These are phyloP conservation scores for Onygenales sp. DNA, from an alignment of 2,329 filamentous ascomycete species.

Conservation along the genomic window DNA sequence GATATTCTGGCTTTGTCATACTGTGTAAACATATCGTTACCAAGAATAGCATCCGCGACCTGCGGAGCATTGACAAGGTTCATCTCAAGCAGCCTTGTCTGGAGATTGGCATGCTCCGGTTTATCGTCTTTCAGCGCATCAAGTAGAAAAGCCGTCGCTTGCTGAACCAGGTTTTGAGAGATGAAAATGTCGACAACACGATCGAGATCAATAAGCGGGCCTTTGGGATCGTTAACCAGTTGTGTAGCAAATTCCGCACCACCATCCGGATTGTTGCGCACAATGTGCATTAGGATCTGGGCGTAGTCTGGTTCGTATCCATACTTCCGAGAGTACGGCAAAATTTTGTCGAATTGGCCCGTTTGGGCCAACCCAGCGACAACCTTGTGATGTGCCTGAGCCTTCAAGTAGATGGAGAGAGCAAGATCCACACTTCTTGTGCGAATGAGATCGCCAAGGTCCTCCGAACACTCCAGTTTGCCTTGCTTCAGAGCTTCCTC, in stretches of 20 bases:
- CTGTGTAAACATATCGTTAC: conserved; percentile 97
- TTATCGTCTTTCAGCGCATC: conserved; percentile 93
- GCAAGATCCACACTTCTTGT: conserved; percentile 83
- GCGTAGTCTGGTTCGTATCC: conserved; percentile 96
- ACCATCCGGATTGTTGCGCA: conserved; percentile 85
- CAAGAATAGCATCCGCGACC: conserved; percentile 93
- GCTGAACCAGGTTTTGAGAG: conserved; percentile 94
- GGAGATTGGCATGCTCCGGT: conserved; percentile 84
- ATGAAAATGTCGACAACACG: conserved; percentile 97
- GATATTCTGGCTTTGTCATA: conserved; percentile 89
- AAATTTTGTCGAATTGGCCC: conserved; percentile 92
- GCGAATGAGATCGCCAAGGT: conserved; percentile 88
- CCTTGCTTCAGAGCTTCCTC: conserved; percentile 98
- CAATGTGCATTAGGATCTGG: conserved; percentile 81
- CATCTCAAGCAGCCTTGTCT: conserved; percentile 95
- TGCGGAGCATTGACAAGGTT: conserved; percentile 94
- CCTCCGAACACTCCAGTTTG: conserved; percentile 92
- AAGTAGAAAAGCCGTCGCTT: conserved; percentile 93
- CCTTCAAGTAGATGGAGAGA: conserved; percentile 79
- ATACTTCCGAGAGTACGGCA: conserved; percentile 75
- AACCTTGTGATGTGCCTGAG: conserved; percentile 85
- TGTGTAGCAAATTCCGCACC: conserved; percentile 89
- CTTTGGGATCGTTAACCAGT: conserved; percentile 79
- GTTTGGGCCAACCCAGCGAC: conserved; percentile 92
- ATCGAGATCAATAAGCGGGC: conserved; percentile 81